Percentiles rank a stretch among this genome's conserved stretches.
phyloP scores from a whole-genome alignment of 2,329 filamentous ascomycete genomes.

The Arthrobotrys musiformis region DNA sequence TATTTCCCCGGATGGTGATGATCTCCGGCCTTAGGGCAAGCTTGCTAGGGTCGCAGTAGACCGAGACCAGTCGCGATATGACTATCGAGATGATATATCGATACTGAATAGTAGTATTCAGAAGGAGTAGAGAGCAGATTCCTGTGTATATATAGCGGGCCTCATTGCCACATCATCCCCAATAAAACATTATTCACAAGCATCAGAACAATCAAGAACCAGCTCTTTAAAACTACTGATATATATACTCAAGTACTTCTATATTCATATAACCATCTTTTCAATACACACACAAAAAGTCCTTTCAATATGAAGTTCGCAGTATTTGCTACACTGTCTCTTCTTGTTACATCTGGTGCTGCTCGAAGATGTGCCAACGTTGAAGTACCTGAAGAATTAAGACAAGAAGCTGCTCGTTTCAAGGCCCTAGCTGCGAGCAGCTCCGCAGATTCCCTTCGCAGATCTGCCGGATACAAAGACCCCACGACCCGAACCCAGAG shows the following conservation, averaged over 20 bases:
- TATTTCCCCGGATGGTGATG: slow-evolving; percentile 27
- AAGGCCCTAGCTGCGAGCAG: not conserved
- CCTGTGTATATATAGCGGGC: not conserved
- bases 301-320: slow-evolving; percentile 13
- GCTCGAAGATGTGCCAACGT: slow-evolving; percentile 17
- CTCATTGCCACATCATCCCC: not conserved
- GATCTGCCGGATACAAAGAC: not conserved
- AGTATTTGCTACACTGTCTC: not conserved
- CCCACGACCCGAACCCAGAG: slow-evolving; percentile 9
- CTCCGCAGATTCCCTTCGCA: not conserved
- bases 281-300: not conserved
- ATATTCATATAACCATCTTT: not conserved
- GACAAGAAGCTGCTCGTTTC: slow-evolving; percentile 8
- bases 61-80: not conserved
- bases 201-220: not conserved
- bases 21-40: not conserved
- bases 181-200: not conserved
- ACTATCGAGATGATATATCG: not conserved
- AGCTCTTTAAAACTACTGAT: not conserved
- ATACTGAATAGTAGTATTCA: not conserved
- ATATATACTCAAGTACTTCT: not conserved
- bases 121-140: not conserved
- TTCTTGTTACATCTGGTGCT: not conserved
- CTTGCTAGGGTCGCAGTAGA: not conserved
- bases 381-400: slow-evolving; percentile 14